Evolutionary conservation across 1,139 yeast genomes (phyloP).

Genomic region (Saccharomyces uvarum): DNA sequence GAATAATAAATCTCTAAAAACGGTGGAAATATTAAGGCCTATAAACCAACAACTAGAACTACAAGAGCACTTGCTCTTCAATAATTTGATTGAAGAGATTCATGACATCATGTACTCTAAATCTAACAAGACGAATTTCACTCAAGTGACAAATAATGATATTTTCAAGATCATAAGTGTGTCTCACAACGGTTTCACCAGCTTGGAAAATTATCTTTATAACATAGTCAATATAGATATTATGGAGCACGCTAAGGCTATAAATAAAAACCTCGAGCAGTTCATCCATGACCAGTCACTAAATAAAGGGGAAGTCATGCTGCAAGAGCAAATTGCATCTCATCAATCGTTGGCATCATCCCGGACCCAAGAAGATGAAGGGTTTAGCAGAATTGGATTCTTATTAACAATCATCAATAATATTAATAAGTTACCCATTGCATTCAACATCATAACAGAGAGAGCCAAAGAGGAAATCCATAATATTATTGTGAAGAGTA

Average conservation of each 20-base stretch:
- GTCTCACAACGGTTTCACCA: conserved; percentile 35
- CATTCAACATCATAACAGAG: conserved; percentile 48
- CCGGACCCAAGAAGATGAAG: not conserved
- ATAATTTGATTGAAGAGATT: conserved; percentile 68
- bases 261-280: conserved; percentile 36
- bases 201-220: conserved; percentile 49
- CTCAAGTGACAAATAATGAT: conserved; percentile 10
- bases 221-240: conserved; percentile 54
- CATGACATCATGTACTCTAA: conserved; percentile 66
- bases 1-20: conserved; percentile 53
- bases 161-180: conserved; percentile 18
- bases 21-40: conserved; percentile 52
- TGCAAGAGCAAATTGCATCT: conserved; percentile 17
- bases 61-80: conserved; percentile 62
- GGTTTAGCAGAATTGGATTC: conserved; percentile 25
- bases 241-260: conserved; percentile 40
- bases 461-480: conserved; percentile 43
- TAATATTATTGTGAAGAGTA: conserved; percentile 50
- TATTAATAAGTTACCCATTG: conserved; percentile 56
- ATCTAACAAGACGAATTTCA: conserved; percentile 11
- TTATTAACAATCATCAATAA: conserved; percentile 53
- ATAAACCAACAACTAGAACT: conserved; percentile 51
- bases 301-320: conserved; percentile 8
- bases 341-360: conserved; percentile 1
- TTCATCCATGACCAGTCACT: conserved; percentile 33